Evolutionary conservation across 352 stramenopile species (phyloP), one percentile per base, ranked within the genome.

Genomic region (Pythium vanterpoolii): DNA sequence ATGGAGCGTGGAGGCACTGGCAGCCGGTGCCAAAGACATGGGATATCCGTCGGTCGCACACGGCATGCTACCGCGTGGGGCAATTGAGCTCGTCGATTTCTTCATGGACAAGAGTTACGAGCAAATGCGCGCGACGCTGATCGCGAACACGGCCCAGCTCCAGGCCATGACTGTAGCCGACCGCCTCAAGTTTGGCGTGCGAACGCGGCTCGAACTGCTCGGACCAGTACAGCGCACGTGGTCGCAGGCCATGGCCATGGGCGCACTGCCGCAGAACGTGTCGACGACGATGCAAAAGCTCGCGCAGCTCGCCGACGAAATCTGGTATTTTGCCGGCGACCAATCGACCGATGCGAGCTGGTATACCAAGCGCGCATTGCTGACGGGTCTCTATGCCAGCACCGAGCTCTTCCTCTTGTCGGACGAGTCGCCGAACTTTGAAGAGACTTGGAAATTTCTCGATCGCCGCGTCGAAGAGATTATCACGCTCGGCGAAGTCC

Each of bases 291-390:
- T 87, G 42, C 74, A 85, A 57, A 88, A 83, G 62, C 67, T 96
- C 24, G 77, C 73, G 23, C 73, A 79, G 58, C 62, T 93, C 21
- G 71, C 79, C 24, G 86, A 96, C 52, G 85, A 94, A 58, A 89
- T 96, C 56, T 96, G 86, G 86, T 92, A 91, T 68, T 93, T 88
- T 66, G 85, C 82, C 26, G 86, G 86, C 28, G 86, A 96, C 69
- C 77, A 89, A 70, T 93, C 86, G 52, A 92, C 78, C 28, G 83
- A 93, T 62, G 61, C 79, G 55, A 87, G 74, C 19, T 95, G 86
- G 86, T 95, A 95, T 69, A 89, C 83, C 24, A 95, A 95, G 69
- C 83, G 83, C 36, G 83, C 83, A 24, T 62, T 91, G 31, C 75
- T 95, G 27, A 87, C 78, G 39, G 80, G 71, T 13, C 83, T 93